phyloP scores from a whole-genome alignment of 2,329 filamentous ascomycete species.

The Botrytis aclada region DNA sequence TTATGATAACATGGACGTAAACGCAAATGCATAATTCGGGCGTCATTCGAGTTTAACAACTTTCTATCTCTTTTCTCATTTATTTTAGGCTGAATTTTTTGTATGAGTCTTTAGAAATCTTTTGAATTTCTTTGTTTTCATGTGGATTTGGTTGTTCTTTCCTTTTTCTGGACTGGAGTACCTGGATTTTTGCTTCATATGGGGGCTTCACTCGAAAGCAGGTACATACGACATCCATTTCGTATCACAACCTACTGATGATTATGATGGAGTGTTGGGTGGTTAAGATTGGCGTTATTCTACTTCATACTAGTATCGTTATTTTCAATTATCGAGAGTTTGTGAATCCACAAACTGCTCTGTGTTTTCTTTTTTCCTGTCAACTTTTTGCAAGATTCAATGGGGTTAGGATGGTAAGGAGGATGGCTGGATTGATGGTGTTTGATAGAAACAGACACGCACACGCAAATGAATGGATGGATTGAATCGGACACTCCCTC shows the following conservation, averaged over 20 bases:
- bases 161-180: neutral
- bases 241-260: neutral
- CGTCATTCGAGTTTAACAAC: slow-evolving; percentile 10
- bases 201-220: neutral
- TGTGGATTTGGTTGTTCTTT: slow-evolving; percentile 8
- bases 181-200: neutral
- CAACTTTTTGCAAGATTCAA: neutral
- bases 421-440: slow-evolving; percentile 1
- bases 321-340: neutral
- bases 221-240: neutral
- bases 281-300: slow-evolving; percentile 5
- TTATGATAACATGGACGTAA: slow-evolving; percentile 11
- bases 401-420: neutral
- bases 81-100: neutral
- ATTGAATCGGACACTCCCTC: neutral
- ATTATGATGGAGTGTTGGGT: slow-evolving; percentile 5
- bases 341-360: slow-evolving; percentile 12
- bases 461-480: neutral
- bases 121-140: neutral
- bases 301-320: neutral
- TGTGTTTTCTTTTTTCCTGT: neutral
- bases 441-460: slow-evolving; percentile 1
- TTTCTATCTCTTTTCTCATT: neutral
- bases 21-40: neutral
- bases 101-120: slow-evolving; percentile 9